Base-by-base conservation (phyloP, 2,329 filamentous ascomycete species). In the Sporothrix mexicana region DNA sequence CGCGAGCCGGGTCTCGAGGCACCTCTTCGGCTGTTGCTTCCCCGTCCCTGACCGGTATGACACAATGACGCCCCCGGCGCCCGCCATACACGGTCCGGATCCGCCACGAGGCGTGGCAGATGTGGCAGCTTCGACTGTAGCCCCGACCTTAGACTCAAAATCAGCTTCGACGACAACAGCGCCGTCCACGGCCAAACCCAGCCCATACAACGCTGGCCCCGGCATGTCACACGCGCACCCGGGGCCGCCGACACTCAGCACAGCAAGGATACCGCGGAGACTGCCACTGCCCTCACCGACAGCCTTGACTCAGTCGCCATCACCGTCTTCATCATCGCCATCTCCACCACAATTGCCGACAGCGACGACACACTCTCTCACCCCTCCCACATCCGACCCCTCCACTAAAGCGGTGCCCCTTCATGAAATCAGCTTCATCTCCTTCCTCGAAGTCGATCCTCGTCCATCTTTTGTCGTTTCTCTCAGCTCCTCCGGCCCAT, bases 381-480 rank as follows among this genome's bases (percentile, higher is more conserved):
- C 61, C 12, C 61, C 41, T 25, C 67, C 20, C 43, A 20, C 20
- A n/a, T 57, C 69, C 43, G 55, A 30, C 7, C 13, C 59, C 12
- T 5, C 55, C 23, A 7, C 25, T 36, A 36, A 36, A 36, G 30
- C 30, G 30, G 36, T 41, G 15, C 61, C 75, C 3, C 67, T 75
- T 9, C 53, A 62, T 43, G 15, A 15, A 69, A 72, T 79, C 73
- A 78, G 78, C 77, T 77, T 83, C 73, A 75, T 81, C 77, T 81
- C 83, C 73, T 76, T 84, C 53, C 79, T 84, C 74, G 79, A 82
- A 70, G 78, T 77, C 71, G 82, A 84, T 73, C 79, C 80, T 36
- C 78, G 82, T 30, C 82, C 82, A 8, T 78, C 81, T 13, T 80
- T 82, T 53, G 77, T 81, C 66, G 75, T 80, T 30, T 74, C 62